A percentile compares a stretch with the other conserved stretches of the same genome.
Conservation (phyloP, 2,329 filamentous ascomycete genomes). For the Stagonosporopsis rhizophila region DNA sequence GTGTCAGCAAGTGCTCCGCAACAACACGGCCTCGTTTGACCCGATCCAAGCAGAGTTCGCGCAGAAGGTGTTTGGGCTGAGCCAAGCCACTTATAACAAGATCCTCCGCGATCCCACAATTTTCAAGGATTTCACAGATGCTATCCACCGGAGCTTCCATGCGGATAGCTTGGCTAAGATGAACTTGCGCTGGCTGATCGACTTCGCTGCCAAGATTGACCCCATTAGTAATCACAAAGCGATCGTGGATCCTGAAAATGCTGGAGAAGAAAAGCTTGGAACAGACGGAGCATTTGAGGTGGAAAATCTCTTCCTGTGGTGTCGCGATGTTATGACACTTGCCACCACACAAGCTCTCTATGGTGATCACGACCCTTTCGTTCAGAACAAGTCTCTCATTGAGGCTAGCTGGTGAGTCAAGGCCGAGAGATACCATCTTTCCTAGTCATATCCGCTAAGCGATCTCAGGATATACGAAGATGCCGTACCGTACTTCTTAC, state of each 20-base stretch:
- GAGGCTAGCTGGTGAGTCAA: not conserved
- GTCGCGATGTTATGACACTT: conserved; percentile 4
- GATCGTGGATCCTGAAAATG: not conserved
- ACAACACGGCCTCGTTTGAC: not conserved
- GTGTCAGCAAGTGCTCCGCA: not conserved
- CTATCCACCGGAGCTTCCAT: conserved; percentile 5
- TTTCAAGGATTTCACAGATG: conserved; percentile 3
- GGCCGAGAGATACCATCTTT: not conserved
- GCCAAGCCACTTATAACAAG: not conserved
- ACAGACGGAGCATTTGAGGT: not conserved
- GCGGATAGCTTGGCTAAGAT: conserved; percentile 3
- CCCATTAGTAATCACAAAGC: not conserved
- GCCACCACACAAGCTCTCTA: not conserved
- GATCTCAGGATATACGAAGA: not conserved
- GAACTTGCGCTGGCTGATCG: conserved; percentile 2
- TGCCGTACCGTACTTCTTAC: not conserved
- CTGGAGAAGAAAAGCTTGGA: not conserved
- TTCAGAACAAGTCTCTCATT: not conserved
- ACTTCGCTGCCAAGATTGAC: not conserved
- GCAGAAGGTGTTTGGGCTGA: not conserved
- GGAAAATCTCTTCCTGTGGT: conserved; percentile 4
- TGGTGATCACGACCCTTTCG: conserved; percentile 2
- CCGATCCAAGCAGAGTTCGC: not conserved
- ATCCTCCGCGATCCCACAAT: not conserved
- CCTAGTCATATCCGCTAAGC: not conserved